A percentile compares a stretch with the other conserved stretches of the same genome.
These are phyloP conservation scores for Coemansia sp. DNA, from an alignment of 192 early-diverging fungal genomes.

Conservation along the genomic window DNA sequence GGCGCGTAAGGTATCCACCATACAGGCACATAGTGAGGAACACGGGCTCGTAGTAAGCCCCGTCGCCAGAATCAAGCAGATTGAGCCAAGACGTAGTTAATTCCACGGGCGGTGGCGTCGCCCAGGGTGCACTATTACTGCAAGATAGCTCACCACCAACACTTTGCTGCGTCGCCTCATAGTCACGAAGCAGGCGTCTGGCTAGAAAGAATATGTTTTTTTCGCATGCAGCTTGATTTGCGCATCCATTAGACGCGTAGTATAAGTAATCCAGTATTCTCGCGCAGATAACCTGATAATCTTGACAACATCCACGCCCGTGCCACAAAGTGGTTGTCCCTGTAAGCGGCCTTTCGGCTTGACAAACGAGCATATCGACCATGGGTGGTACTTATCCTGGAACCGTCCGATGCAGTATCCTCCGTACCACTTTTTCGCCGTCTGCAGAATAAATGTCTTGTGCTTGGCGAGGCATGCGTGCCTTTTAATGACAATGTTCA, in stretches of 20 bases:
- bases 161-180: neutral
- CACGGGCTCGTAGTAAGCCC: slow-evolving; percentile 10
- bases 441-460: slow-evolving; percentile 14
- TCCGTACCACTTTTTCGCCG: slow-evolving; percentile 17
- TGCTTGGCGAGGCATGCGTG: neutral
- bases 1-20: slow-evolving; percentile 17
- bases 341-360: slow-evolving; percentile 8
- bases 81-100: neutral
- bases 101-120: neutral
- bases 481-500: neutral
- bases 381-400: slow-evolving; percentile 37
- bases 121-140: neutral
- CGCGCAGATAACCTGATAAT: neutral
- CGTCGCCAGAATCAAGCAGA: neutral
- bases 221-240: slow-evolving; percentile 10
- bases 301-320: neutral
- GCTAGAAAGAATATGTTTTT: slow-evolving; percentile 2
- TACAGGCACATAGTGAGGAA: slow-evolving; percentile 16
- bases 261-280: slow-evolving; percentile 18
- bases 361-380: slow-evolving; percentile 35
- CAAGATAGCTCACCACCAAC: neutral
- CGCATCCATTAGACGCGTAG: slow-evolving; percentile 9
- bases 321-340: neutral
- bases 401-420: slow-evolving; percentile 30
- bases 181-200: slow-evolving; percentile 8